phyloP scores from a whole-genome alignment of 371 early-diverging fungal species.

The Vittaforma corneae region DNA sequence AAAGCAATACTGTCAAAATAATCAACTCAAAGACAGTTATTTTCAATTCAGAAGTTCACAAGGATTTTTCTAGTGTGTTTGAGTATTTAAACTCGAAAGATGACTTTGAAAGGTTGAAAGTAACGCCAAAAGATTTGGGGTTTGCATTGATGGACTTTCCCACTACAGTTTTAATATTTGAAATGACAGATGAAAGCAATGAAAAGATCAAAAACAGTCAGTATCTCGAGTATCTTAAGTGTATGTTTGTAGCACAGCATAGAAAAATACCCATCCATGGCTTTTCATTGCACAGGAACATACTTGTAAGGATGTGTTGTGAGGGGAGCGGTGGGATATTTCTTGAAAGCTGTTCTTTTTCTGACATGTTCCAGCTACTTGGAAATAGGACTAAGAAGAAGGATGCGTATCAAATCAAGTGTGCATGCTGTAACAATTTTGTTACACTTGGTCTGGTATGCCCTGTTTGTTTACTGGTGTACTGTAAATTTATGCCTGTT shows the following conservation, averaged over 20 bases:
- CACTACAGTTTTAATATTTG: constrained; percentile 36
- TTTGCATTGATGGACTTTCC: constrained; percentile 27
- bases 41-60: constrained; percentile 7
- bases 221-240: constrained; percentile 41
- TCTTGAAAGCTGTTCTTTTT: not conserved
- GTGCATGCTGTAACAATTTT: constrained; percentile 53
- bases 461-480: constrained; percentile 56
- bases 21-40: constrained; percentile 14
- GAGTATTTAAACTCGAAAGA: not conserved
- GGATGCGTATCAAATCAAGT: constrained; percentile 20
- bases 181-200: constrained; percentile 18
- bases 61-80: constrained; percentile 10
- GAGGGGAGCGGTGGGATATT: constrained; percentile 28
- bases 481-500: constrained; percentile 57
- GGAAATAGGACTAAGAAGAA: not conserved
- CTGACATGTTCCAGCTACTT: constrained; percentile 9
- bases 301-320: constrained; percentile 16
- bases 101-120: not conserved
- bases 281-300: constrained; percentile 11
- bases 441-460: constrained; percentile 50
- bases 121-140: constrained; percentile 36
- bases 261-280: constrained; percentile 25
- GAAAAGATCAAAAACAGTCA: constrained; percentile 4
- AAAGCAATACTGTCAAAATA: constrained; percentile 10
- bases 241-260: constrained; percentile 38